Evolutionary conservation across 73 alveolate species (phyloP), one percentile per base, ranked within the genome.

Genomic region (Diophrys sp.): DNA sequence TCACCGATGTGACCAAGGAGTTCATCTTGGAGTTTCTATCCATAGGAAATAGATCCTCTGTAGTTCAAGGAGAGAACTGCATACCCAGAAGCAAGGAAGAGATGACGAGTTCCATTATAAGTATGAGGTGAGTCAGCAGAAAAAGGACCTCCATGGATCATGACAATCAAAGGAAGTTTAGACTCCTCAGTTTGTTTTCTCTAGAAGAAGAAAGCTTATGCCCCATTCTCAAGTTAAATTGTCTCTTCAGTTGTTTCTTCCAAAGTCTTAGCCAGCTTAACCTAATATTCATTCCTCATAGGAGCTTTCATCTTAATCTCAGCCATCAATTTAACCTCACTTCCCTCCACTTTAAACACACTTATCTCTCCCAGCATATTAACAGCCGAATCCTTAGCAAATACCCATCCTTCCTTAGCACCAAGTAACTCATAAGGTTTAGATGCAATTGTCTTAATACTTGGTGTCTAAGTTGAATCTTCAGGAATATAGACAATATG

Each of bases 61-160:
- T 70, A 88, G 62, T 83, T 79, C 14, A 30, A 33, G 24, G 78
- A 31, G 14, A 84, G 53, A 11, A 83, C 29, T 25, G 29, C 31
- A 68, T 80, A 80, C 29, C 91, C 95, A 57, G 54, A 33, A 66
- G 78, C 27, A 23, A 83, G 29, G 32, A 75, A 70, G 27, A 67
- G 34, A 0, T 56, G 34, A 23, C 87, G 24, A 67, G 73, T 23
- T 11, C 8, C 23, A 44, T 28, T 32, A 70, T 69, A 77, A 32
- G 29, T 71, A 68, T 77, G 79, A 44, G 31, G 28, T 1, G 83
- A 85, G 1, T 30, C 76, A 25, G 54, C 0, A 29, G 75, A 28
- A 55, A 73, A 84, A 8, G 95, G 95, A 18, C 95, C 95, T 14
- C 95, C 95, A 54, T 89, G 96, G 0, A 84, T 29, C 54, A 79